A percentile compares a stretch with the other conserved stretches of the same genome.
Evolutionary conservation across 2,329 filamentous ascomycete species (phyloP).

Genomic region (Neonectria coccinea): DNA sequence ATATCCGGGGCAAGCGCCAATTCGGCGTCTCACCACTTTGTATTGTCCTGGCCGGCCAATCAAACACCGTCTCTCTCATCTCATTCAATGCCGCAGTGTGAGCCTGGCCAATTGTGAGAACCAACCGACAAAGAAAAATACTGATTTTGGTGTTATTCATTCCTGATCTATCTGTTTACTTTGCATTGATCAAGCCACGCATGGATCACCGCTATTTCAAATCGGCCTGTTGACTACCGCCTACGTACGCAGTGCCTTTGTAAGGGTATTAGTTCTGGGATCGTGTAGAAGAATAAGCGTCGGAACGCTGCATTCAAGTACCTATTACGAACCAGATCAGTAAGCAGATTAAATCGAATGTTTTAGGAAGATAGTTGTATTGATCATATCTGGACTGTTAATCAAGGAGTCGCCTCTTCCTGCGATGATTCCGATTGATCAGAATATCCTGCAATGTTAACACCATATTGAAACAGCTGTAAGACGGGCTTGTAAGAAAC

Average conservation of each 20-base stretch:
- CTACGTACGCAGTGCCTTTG: not conserved
- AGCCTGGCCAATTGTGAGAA: constrained; percentile 29
- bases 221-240: not conserved
- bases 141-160: not conserved
- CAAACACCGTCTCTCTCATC: constrained; percentile 16
- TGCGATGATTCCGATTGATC: too few species aligned
- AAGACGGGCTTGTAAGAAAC: not conserved
- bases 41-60: constrained; percentile 36
- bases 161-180: not conserved
- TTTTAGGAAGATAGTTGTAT: too few species aligned
- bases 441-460: not conserved
- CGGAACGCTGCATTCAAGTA: too few species aligned
- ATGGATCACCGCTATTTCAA: not conserved
- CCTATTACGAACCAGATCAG: too few species aligned
- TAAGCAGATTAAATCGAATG: too few species aligned
- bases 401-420: not conserved
- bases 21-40: constrained; percentile 33
- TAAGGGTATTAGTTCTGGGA: too few species aligned
- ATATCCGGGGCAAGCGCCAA: constrained; percentile 39
- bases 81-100: constrained; percentile 26
- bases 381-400: not conserved
- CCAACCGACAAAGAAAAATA: too few species aligned
- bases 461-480: not conserved
- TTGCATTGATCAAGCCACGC: constrained; percentile 1
- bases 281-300: too few species aligned